phyloP scores from a whole-genome alignment of 202 grass and related monocot species.

The Panicum virgatum region DNA sequence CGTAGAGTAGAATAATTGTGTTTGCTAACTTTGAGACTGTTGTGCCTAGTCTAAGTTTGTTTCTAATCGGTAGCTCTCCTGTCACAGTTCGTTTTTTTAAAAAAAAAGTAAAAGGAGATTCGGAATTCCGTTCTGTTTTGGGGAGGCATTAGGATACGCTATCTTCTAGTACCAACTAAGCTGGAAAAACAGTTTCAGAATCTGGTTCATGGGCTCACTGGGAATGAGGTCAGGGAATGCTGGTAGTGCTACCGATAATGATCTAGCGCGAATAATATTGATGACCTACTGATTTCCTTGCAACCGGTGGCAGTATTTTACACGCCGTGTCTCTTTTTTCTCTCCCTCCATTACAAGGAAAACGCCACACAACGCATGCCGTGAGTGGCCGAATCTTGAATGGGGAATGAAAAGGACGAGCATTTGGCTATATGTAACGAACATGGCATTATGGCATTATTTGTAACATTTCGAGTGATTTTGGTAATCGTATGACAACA shows the following conservation, averaged over 20 bases:
- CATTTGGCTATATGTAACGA: background rate
- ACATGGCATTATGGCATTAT: too few species aligned
- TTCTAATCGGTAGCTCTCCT: too few species aligned
- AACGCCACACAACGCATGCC: too few species aligned
- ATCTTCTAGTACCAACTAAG: background rate
- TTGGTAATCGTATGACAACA: too few species aligned
- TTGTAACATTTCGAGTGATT: too few species aligned
- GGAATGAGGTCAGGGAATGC: background rate
- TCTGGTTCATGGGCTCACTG: background rate
- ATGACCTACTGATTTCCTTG: background rate
- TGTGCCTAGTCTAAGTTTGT: too few species aligned
- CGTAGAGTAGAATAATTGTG: background rate
- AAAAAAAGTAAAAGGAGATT: constrained; percentile 32
- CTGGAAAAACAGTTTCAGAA: background rate
- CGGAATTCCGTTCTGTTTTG: background rate
- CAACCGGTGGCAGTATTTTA: too few species aligned
- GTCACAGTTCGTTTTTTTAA: too few species aligned
- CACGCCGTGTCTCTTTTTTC: too few species aligned
- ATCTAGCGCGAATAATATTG: background rate
- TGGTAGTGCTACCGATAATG: background rate
- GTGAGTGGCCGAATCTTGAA: background rate
- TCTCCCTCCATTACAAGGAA: too few species aligned
- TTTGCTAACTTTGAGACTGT: background rate
- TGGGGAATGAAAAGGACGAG: background rate
- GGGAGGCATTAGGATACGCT: background rate